phyloP scores from a whole-genome alignment of 1,284 basidiomycete species.

The Neolentinus lepideus region DNA sequence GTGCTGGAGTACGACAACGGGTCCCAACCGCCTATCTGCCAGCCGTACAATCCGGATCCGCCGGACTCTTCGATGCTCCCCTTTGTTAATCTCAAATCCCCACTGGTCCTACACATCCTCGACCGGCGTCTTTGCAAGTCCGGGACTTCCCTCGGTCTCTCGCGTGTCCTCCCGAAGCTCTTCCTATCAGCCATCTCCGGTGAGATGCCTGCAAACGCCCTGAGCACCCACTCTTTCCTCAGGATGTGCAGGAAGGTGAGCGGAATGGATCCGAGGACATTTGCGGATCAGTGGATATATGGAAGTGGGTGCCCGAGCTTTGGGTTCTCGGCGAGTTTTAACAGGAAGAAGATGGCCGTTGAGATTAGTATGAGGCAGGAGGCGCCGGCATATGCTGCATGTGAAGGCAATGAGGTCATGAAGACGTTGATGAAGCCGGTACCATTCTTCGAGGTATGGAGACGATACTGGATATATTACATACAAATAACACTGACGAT shows the following conservation, averaged over 20 bases:
- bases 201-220: slow-evolving; percentile 78
- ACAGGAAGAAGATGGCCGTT: slow-evolving; percentile 96
- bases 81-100: slow-evolving; percentile 94
- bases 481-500: slow-evolving; percentile 8
- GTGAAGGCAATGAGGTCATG: slow-evolving; percentile 62
- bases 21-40: slow-evolving; percentile 89
- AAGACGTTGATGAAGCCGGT: slow-evolving; percentile 77
- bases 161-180: slow-evolving; percentile 91
- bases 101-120: slow-evolving; percentile 92
- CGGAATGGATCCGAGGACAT: slow-evolving; percentile 82
- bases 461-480: neutral
- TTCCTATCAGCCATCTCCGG: slow-evolving; percentile 93
- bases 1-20: slow-evolving; percentile 86
- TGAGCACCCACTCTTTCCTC: slow-evolving; percentile 90
- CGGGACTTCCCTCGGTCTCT: slow-evolving; percentile 90
- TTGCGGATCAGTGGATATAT: slow-evolving; percentile 98
- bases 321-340: slow-evolving; percentile 87
- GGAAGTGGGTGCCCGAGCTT: slow-evolving; percentile 95
- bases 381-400: slow-evolving; percentile 65
- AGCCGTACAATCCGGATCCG: slow-evolving; percentile 80
- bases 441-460: slow-evolving; percentile 79
- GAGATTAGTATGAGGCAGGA: slow-evolving; percentile 93
- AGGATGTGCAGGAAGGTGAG: slow-evolving; percentile 92
- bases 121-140: slow-evolving; percentile 92
- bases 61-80: slow-evolving; percentile 72